Evolutionary conservation across 805 yeast species (phyloP), one percentile per base, ranked within the genome.

Genomic region (Komagataella kurtzmanii): DNA sequence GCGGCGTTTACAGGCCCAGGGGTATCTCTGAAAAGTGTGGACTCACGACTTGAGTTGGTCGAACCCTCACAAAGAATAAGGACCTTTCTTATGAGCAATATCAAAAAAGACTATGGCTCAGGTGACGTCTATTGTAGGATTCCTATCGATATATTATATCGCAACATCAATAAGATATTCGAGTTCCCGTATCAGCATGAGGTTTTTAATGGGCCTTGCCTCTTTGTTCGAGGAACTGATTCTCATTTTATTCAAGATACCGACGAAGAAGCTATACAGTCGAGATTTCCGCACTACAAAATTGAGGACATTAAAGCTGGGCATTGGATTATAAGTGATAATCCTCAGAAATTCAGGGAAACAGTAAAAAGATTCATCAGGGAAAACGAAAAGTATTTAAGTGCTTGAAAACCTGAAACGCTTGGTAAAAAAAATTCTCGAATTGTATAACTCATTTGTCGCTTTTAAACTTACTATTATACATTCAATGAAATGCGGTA

Each of bases 261-360:
- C 36, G 43, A 8, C 50, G 54, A n/a, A 49, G 51, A 17, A 6
- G 14, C 30, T 23, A 56, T 65, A 17, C 5, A 45, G 1, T 49
- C 47, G 6, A 53, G 52, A 58, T 91, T 88, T 63, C 90, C 95
- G 1, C 70, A 74, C 45, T 86, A 82, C 59, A 82, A 79, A 54
- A 67, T 85, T 12, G 68, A 75, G 49, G 91, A 83, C 58, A 70
- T 93, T 23, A 81, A 86, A 40, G 75, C 88, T 1, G 95, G 96
- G 3, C 99, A 91, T 65, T 91, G 97, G 96, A 78, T 90, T 3
- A 86, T 90, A 53, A 79, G 87, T 44, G 97, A 90, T 61, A 80
- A 81, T 56, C 91, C 95, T 3, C 57, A 72, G 17, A 89, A 83
- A 59, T 88, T 91, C 58, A 72, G 85, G 46, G 75, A 72, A 7